phyloP scores from a whole-genome alignment of 2,329 filamentous ascomycete genomes.

The Claviceps fusiformis region DNA sequence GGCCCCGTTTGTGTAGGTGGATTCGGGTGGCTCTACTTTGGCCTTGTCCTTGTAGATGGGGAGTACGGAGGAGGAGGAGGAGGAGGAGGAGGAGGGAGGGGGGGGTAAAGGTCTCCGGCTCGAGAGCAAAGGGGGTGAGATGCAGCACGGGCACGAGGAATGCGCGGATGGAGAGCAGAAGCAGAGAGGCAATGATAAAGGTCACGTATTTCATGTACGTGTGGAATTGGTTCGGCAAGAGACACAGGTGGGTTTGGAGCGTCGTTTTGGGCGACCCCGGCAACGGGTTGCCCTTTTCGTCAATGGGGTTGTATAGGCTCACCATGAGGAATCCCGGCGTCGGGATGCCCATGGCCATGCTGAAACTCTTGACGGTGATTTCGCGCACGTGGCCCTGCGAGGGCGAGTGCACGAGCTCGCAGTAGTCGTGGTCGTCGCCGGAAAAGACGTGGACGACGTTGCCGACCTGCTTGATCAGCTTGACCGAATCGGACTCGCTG shows the following conservation, averaged over 20 bases:
- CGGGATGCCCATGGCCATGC: slow-evolving; percentile 91
- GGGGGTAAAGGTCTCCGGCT: slow-evolving; percentile 17
- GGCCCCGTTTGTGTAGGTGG: not conserved
- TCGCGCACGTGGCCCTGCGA: slow-evolving; percentile 56
- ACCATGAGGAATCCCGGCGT: slow-evolving; percentile 77
- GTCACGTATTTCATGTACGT: slow-evolving; percentile 70
- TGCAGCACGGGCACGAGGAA: slow-evolving; percentile 42
- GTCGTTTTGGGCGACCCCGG: slow-evolving; percentile 37
- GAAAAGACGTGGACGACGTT: slow-evolving; percentile 81
- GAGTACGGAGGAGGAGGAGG: slow-evolving; percentile 12
- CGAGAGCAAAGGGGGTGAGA: slow-evolving; percentile 40
- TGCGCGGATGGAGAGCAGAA: slow-evolving; percentile 38
- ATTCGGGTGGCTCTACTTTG: slow-evolving; percentile 18
- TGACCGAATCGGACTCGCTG: slow-evolving; percentile 58
- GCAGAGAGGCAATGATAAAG: slow-evolving; percentile 41
- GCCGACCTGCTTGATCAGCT: slow-evolving; percentile 63
- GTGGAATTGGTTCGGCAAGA: slow-evolving; percentile 75
- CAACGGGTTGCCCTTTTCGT: slow-evolving; percentile 38
- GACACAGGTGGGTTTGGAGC: slow-evolving; percentile 77
- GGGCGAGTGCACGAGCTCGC: slow-evolving; percentile 67
- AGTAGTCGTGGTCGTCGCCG: slow-evolving; percentile 97
- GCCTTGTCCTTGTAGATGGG: slow-evolving; percentile 41
- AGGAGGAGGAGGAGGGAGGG: not conserved
- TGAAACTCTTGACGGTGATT: slow-evolving; percentile 90
- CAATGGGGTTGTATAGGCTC: slow-evolving; percentile 85